Percentiles rank a stretch among this genome's conserved stretches.
Conservation (phyloP, 495 filamentous ascomycete species). For the Hypoxylon cercidicola region DNA sequence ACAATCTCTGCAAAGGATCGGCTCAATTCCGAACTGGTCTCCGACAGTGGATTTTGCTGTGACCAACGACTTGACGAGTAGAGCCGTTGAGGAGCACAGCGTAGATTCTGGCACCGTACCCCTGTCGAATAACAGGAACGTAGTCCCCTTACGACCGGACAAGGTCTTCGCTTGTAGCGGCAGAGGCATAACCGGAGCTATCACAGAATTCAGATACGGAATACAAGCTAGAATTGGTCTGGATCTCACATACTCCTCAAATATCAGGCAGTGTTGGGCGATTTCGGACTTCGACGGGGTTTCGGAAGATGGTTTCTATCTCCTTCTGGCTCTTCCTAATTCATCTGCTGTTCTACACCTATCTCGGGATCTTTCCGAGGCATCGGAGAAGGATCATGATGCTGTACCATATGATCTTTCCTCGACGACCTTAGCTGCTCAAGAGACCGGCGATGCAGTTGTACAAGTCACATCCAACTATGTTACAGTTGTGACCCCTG, state of each 20-base stretch:
- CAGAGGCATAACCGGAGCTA: constrained; percentile 65
- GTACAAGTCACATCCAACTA: constrained; percentile 68
- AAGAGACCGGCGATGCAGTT: constrained; percentile 45
- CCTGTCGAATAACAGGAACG: constrained; percentile 14
- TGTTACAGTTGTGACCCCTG: constrained; percentile 49
- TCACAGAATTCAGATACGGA: constrained; percentile 78
- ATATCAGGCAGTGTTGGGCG: constrained; percentile 58
- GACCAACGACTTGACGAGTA: constrained; percentile 47
- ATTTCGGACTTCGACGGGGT: constrained; percentile 41
- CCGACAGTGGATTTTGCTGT: constrained; percentile 77
- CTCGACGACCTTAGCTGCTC: constrained; percentile 65
- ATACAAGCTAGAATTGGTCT: constrained; percentile 72
- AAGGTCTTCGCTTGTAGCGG: constrained; percentile 70
- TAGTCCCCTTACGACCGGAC: constrained; percentile 48
- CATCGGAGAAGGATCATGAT: constrained; percentile 49
- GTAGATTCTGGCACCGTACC: constrained; percentile 11
- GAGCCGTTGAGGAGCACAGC: constrained; percentile 13
- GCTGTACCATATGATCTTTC: constrained; percentile 58
- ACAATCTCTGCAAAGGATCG: constrained; percentile 56
- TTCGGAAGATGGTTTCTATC: constrained; percentile 42
- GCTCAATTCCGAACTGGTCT: constrained; percentile 78
- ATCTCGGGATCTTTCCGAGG: constrained; percentile 50
- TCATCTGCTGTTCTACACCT: constrained; percentile 52
- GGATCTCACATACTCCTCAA: constrained; percentile 57
- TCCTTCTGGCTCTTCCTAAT: constrained; percentile 64